Evolutionary conservation across 2,329 filamentous ascomycete species (phyloP).

Genomic region (Botryosphaeria dothidea): DNA sequence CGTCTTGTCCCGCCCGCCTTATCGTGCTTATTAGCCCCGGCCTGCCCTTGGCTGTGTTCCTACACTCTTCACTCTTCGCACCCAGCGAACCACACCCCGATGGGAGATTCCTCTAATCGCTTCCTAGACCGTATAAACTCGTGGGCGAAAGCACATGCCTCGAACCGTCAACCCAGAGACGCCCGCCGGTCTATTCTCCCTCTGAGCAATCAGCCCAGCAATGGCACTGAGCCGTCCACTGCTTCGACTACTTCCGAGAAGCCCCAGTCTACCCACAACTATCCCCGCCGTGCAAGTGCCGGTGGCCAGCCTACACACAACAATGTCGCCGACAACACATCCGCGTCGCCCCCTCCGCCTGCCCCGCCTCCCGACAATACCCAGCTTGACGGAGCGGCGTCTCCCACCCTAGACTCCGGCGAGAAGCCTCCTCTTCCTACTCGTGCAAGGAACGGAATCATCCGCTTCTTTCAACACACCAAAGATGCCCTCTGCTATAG

Average conservation of each 20-base stretch:
- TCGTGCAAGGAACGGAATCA: slow-evolving; percentile 53
- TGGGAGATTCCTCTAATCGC: slow-evolving; percentile 58
- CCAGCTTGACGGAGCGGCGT: slow-evolving; percentile 51
- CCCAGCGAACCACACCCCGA: slow-evolving; percentile 40
- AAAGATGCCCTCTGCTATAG: slow-evolving; percentile 67
- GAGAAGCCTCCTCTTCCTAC: slow-evolving; percentile 48
- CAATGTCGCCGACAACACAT: slow-evolving; percentile 31
- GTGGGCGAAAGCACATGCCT: slow-evolving; percentile 49
- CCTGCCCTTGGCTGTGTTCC: neutral
- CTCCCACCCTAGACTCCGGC: slow-evolving; percentile 52
- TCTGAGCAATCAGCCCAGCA: slow-evolving; percentile 27
- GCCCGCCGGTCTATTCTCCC: slow-evolving; percentile 25
- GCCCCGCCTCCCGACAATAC: slow-evolving; percentile 46
- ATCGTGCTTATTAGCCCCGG: slow-evolving; percentile 12
- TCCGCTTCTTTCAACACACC: slow-evolving; percentile 55
- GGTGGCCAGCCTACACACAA: slow-evolving; percentile 28
- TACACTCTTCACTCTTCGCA: slow-evolving; percentile 18
- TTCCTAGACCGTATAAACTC: slow-evolving; percentile 54
- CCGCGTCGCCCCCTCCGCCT: slow-evolving; percentile 31
- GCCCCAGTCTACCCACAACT: neutral
- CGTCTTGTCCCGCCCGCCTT: slow-evolving; percentile 2
- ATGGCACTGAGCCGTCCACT: slow-evolving; percentile 32
- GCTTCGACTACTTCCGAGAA: slow-evolving; percentile 20
- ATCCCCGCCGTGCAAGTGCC: slow-evolving; percentile 23
- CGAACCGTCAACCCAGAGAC: slow-evolving; percentile 35